phyloP scores from a whole-genome alignment of 73 alveolate genomes.

The Symbiodinium natans region DNA sequence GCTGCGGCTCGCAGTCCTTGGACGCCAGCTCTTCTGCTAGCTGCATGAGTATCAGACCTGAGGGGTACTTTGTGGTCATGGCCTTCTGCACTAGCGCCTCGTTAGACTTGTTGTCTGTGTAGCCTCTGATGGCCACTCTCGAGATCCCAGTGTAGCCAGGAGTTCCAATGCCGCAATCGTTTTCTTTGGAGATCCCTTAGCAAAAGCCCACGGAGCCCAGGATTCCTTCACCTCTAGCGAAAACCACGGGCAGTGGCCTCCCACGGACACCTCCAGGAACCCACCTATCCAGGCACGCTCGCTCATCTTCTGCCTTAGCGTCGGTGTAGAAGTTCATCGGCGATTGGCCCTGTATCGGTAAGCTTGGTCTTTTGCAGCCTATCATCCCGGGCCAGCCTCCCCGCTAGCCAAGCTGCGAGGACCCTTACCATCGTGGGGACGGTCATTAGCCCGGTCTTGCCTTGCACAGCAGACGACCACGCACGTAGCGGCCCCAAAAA shows the following conservation, averaged over 20 bases:
- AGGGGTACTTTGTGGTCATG: not conserved
- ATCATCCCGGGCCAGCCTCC: not conserved
- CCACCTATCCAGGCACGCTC: slow-evolving; percentile 62
- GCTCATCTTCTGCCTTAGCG: not conserved
- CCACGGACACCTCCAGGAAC: not conserved
- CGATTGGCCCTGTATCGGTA: not conserved
- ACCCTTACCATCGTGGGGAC: not conserved
- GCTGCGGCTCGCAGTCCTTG: not conserved
- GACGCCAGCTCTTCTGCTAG: not conserved
- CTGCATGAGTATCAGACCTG: not conserved
- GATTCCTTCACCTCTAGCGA: not conserved
- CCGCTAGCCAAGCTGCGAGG: not conserved
- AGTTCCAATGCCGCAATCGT: slow-evolving; percentile 47
- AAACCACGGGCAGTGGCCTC: slow-evolving; percentile 26
- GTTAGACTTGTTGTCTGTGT: not conserved
- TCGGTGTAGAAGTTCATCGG: not conserved
- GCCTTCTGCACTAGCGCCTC: not conserved
- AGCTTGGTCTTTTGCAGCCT: not conserved
- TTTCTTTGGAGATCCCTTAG: not conserved
- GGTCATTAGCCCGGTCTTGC: not conserved
- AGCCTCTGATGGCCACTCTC: not conserved
- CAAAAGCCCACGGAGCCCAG: slow-evolving; percentile 43
- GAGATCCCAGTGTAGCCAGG: not conserved
- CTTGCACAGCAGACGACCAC: slow-evolving; percentile 15
- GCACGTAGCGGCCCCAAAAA: slow-evolving; percentile 1